These are phyloP conservation scores for Phoma sp. DNA, from an alignment of 2,329 filamentous ascomycete species.

Conservation along the genomic window DNA sequence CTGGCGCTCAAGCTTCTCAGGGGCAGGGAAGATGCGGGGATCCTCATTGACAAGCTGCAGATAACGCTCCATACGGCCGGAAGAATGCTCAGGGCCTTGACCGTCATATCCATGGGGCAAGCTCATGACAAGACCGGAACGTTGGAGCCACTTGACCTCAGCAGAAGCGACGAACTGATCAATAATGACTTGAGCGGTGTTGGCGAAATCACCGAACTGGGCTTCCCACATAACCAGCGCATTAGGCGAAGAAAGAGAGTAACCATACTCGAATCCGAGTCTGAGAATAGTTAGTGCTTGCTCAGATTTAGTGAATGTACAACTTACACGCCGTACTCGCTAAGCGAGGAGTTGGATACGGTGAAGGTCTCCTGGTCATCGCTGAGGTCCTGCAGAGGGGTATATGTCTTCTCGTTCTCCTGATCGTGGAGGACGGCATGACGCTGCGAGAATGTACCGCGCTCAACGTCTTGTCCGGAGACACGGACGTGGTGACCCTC, in stretches of 20 bases:
- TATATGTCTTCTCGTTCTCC: conserved; percentile 90
- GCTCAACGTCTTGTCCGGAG: conserved; percentile 98
- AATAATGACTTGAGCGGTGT: conserved; percentile 98
- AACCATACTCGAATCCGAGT: conserved; percentile 97
- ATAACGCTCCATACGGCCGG: conserved; percentile 95
- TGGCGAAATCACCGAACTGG: conserved; percentile 99
- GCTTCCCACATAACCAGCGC: conserved; percentile 99
- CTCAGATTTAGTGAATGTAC: background rate
- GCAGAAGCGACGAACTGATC: conserved; percentile 98
- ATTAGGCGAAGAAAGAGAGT: conserved; percentile 95
- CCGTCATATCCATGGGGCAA: conserved; percentile 98
- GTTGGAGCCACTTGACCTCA: conserved; percentile 98
- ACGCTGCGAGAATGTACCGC: conserved; percentile 98
- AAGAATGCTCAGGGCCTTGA: conserved; percentile 97
- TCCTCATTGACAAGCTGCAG: conserved; percentile 98
- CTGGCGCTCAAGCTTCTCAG: conserved; percentile 90
- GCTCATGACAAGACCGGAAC: conserved; percentile 94
- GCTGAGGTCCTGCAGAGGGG: conserved; percentile 85
- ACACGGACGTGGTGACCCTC: conserved; percentile 98
- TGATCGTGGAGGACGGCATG: conserved; percentile 98
- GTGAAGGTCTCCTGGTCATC: conserved; percentile 94
- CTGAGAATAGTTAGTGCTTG: conserved; percentile 50
- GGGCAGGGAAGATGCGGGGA: conserved; percentile 85
- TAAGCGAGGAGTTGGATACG: conserved; percentile 92
- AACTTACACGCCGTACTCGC: conserved; percentile 69